A percentile compares a stretch with the other conserved stretches of the same genome.
These are phyloP conservation scores for Adiantum capillusveneris DNA, from an alignment of 75 land plant genomes.

Conservation along the genomic window DNA sequence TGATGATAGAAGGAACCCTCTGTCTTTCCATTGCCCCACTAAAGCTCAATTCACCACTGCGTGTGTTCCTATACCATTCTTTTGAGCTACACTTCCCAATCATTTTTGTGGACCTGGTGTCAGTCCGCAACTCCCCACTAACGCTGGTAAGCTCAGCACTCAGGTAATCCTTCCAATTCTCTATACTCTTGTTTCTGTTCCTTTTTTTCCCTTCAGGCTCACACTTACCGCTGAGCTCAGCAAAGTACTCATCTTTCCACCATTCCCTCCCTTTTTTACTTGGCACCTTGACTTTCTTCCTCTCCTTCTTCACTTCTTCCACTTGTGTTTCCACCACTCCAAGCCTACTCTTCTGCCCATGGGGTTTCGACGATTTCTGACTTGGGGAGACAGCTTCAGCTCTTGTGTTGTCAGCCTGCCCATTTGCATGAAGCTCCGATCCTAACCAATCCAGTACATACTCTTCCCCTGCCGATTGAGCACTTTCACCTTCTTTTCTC, in stretches of 20 bases:
- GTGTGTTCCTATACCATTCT: slow-evolving; percentile 9
- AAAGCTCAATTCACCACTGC: slow-evolving; percentile 19
- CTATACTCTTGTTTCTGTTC: slow-evolving; percentile 14
- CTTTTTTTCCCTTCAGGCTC: slow-evolving; percentile 9
- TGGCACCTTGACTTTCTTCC: slow-evolving; percentile 12
- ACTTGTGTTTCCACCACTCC: slow-evolving; percentile 14
- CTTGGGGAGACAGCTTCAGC: slow-evolving; percentile 14
- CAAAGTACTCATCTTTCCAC: slow-evolving; percentile 81
- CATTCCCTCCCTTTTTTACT: slow-evolving; percentile 64
- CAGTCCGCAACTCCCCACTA: slow-evolving; percentile 7
- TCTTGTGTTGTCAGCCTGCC: slow-evolving; percentile 35
- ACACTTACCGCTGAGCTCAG: slow-evolving; percentile 49
- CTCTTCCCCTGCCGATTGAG: slow-evolving; percentile 57
- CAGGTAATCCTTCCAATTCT: slow-evolving; percentile 9
- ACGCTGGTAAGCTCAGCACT: slow-evolving; percentile 2
- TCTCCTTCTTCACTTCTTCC: slow-evolving; percentile 9
- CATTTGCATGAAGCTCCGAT: slow-evolving; percentile 44
- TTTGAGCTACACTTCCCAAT: slow-evolving; percentile 4
- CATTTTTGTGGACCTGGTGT: neutral
- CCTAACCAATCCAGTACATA: slow-evolving; percentile 88
- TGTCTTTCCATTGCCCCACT: slow-evolving; percentile 41
- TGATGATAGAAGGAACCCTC: slow-evolving; percentile 23
- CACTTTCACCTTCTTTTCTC: slow-evolving; percentile 53
- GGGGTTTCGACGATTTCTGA: too few species aligned
- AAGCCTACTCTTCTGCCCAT: slow-evolving; percentile 19